Evolutionary conservation across 441 rosid genomes (phyloP).

Genomic region (Populus hybrid): DNA sequence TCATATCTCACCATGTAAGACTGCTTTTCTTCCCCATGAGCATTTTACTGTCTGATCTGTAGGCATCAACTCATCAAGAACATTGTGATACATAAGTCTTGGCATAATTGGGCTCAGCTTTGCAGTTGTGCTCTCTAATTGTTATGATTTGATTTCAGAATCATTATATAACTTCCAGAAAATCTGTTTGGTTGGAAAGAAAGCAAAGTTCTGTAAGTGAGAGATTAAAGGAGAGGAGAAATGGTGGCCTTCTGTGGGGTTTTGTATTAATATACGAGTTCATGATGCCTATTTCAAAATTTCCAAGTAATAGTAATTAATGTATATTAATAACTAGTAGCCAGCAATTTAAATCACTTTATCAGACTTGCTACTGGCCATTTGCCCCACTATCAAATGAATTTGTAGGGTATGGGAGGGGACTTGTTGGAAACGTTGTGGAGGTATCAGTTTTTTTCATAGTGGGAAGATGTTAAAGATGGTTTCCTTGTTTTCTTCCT

Average conservation of each 20-base stretch:
- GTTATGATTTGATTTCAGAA: neutral
- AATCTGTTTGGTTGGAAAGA: constrained; percentile 1
- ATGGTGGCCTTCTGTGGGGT: neutral
- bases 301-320: neutral
- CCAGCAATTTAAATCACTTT: neutral
- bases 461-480: neutral
- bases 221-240: neutral
- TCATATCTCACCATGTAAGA: constrained; percentile 67
- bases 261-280: neutral
- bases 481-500: neutral
- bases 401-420: neutral
- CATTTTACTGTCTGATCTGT: constrained; percentile 3
- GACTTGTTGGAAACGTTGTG: neutral
- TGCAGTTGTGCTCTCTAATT: neutral
- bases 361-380: neutral
- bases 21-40: constrained; percentile 8
- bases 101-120: neutral
- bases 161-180: neutral
- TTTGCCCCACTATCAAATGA: neutral
- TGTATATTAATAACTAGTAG: neutral
- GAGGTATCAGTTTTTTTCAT: neutral
- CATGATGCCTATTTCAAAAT: neutral
- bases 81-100: too few species aligned
- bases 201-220: neutral
- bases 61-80: neutral